Base-by-base conservation (phyloP, 306 rosid species). In the Gillenia trifoliata region DNA sequence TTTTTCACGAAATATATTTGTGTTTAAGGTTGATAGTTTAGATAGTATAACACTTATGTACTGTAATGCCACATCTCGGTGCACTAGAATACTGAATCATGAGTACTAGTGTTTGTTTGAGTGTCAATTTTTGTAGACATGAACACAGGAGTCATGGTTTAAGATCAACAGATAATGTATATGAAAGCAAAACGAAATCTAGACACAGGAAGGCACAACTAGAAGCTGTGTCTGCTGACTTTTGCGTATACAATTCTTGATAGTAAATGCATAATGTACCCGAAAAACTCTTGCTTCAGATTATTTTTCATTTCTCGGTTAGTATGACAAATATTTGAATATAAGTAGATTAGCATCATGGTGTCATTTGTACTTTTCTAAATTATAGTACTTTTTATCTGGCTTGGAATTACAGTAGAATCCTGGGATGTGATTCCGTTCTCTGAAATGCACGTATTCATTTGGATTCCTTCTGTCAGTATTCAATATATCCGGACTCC, bases 401-500 rank as follows among this genome's bases (percentile, higher is more conserved):
- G 56, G 41, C 25, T 57, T 63, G 79, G 16, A 17, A 68, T 73
- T 85, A n/a, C n/a, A n/a, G 89, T 91, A 93, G 98, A 93, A 93
- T 70, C 97, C 96, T 93, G 98, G 98, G 98, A 91, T 75, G 83
- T 47, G 76, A 86, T 93, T 70, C 47, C 82, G 36, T 93, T 93
- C 86, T 91, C 97, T 15, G 89, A 72, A 86, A 88, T 79, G 84
- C 94, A 56, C 78, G 47, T 15, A 85, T 93, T 83, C 98, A 93
- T 88, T 81, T 93, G 88, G 98, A 91, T 80, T 86, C 97, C 25
- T 89, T 93, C 84, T 91, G 87, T n/a, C n/a, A n/a, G n/a, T n/a
- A n/a, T n/a, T n/a, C n/a, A n/a, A n/a, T n/a, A n/a, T n/a, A n/a
- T n/a, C 98, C 23, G 98, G 94, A 68, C 92, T 93, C 77, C 93